Evolutionary conservation across 441 rosid species (phyloP).

Genomic region (Croton laevigatus): DNA sequence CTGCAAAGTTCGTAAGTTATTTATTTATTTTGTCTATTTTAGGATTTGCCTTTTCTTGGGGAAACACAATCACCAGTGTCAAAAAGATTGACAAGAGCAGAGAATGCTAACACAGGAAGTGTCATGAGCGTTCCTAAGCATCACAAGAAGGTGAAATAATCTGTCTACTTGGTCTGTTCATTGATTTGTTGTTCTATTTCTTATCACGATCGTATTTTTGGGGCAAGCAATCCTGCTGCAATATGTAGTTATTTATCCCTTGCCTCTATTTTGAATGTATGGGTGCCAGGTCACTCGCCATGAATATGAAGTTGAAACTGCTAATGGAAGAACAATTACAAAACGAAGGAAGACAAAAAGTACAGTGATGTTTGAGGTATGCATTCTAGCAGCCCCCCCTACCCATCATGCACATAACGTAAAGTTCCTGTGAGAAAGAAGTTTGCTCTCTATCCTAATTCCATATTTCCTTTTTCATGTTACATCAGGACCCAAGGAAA

Average conservation of each 20-base stretch:
- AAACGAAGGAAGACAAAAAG: slow-evolving; percentile 71
- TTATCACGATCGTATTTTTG: neutral
- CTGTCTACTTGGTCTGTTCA: neutral
- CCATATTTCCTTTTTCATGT: slow-evolving; percentile 20
- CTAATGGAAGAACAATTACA: slow-evolving; percentile 60
- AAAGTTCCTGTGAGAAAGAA: neutral
- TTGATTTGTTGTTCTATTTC: neutral
- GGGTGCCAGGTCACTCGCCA: slow-evolving; percentile 62
- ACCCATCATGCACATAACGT: slow-evolving; percentile 5
- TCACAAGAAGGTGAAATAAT: slow-evolving; percentile 51
- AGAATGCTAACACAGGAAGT: slow-evolving; percentile 46
- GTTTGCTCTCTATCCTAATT: neutral
- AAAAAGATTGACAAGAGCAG: slow-evolving; percentile 50
- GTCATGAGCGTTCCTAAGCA: slow-evolving; percentile 53
- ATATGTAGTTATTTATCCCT: neutral
- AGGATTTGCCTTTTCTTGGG: slow-evolving; percentile 50
- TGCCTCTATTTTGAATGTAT: slow-evolving; percentile 11
- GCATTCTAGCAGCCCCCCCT: slow-evolving; percentile 7
- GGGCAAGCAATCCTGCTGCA: neutral
- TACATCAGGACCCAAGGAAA: slow-evolving; percentile 59
- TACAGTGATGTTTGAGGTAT: slow-evolving; percentile 79
- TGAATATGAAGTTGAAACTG: slow-evolving; percentile 74
- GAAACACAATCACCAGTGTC: slow-evolving; percentile 59
- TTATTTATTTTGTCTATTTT: slow-evolving; percentile 19
- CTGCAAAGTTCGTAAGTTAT: neutral